A percentile compares a stretch with the other conserved stretches of the same genome.
These are phyloP conservation scores for Hygrophoropsis aurantiaca DNA, from an alignment of 768 basidiomycete genomes.

Conservation along the genomic window DNA sequence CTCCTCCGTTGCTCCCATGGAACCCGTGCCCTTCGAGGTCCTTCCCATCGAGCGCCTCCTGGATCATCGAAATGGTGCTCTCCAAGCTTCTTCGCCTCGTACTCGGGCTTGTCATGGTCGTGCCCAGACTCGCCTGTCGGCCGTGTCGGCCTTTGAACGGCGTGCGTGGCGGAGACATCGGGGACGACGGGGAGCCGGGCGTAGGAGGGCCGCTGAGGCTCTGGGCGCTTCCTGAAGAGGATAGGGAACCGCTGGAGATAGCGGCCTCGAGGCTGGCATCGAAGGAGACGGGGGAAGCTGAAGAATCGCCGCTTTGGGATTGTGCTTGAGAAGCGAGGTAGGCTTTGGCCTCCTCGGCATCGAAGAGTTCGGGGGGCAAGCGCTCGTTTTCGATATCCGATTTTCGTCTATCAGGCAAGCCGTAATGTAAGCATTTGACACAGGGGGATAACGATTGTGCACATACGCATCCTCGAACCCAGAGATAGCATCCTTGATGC, in stretches of 20 bases:
- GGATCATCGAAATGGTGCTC: slow-evolving; percentile 93
- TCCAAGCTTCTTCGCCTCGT: slow-evolving; percentile 89
- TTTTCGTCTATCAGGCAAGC: slow-evolving; percentile 62
- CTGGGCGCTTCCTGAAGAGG: slow-evolving; percentile 21
- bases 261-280: slow-evolving; percentile 39
- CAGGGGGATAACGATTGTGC: neutral
- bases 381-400: slow-evolving; percentile 99
- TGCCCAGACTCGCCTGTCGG: slow-evolving; percentile 68
- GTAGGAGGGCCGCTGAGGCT: slow-evolving; percentile 16
- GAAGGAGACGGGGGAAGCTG: slow-evolving; percentile 44
- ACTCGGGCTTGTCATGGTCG: slow-evolving; percentile 89
- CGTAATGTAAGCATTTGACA: neutral
- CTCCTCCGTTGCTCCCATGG: slow-evolving; percentile 3
- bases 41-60: slow-evolving; percentile 86
- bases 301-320: slow-evolving; percentile 51
- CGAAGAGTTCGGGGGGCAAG: slow-evolving; percentile 93
- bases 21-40: slow-evolving; percentile 33
- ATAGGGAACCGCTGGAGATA: slow-evolving; percentile 20
- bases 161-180: slow-evolving; percentile 41
- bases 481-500: slow-evolving; percentile 91
- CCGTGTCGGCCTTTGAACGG: slow-evolving; percentile 66
- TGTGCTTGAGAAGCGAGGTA: slow-evolving; percentile 45
- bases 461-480: slow-evolving; percentile 96
- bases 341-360: slow-evolving; percentile 70
- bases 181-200: slow-evolving; percentile 38